Conservation (phyloP, 1,284 basidiomycete genomes). For the Pseudozyma tsukubaensis region DNA sequence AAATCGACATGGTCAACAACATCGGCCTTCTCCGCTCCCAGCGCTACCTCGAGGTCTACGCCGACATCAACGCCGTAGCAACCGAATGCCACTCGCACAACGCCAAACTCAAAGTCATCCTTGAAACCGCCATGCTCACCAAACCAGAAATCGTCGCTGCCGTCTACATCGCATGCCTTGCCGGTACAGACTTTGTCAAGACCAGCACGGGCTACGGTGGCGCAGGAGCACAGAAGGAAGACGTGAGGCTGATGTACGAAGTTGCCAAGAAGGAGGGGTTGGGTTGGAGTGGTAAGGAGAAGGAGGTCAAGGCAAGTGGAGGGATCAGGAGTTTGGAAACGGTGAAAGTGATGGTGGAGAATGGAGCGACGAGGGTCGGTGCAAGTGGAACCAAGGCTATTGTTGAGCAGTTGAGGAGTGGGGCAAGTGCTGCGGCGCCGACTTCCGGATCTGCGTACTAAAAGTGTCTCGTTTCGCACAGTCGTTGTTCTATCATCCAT, state of each 20-base stretch:
- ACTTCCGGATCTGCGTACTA: conserved; percentile 18
- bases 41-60: conserved; percentile 40
- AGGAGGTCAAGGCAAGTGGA: conserved; percentile 61
- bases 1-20: conserved; percentile 67
- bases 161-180: conserved; percentile 52
- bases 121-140: conserved; percentile 58
- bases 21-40: conserved; percentile 53
- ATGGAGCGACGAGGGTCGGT: conserved; percentile 59
- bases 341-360: conserved; percentile 50
- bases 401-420: conserved; percentile 47
- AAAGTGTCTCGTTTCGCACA: neutral
- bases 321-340: conserved; percentile 50
- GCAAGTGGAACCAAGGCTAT: conserved; percentile 61
- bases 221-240: conserved; percentile 54
- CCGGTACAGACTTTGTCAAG: conserved; percentile 62
- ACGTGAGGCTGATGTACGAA: conserved; percentile 58
- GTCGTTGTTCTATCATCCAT: neutral
- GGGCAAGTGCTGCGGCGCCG: conserved; percentile 10
- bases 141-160: conserved; percentile 52
- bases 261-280: conserved; percentile 32
- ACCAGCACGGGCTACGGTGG: conserved; percentile 63
- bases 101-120: conserved; percentile 59
- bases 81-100: conserved; percentile 30
- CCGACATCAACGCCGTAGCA: conserved; percentile 52
- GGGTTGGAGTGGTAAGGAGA: conserved; percentile 24